Conservation (phyloP, 2,329 filamentous ascomycete genomes). For the Ceratocystis huliohia region DNA sequence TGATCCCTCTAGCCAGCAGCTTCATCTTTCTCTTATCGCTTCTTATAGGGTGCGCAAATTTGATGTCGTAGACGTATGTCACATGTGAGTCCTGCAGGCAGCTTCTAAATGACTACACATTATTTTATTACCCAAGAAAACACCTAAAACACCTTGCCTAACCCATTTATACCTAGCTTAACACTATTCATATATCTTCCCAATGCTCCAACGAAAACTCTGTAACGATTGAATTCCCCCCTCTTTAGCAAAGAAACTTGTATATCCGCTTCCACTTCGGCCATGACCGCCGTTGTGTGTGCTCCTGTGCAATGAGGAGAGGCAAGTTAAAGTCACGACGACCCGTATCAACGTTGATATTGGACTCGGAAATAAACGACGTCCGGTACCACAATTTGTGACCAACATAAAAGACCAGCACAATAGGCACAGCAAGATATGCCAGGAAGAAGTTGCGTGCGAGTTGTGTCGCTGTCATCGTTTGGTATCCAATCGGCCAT, state of each 20-base stretch:
- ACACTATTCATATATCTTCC: no score
- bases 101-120: no score
- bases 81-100: no score
- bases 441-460: conserved; percentile 59
- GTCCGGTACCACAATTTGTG: conserved; percentile 71
- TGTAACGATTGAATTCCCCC: not conserved
- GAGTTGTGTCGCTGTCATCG: conserved; percentile 34
- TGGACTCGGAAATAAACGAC: conserved; percentile 48
- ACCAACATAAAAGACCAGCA: conserved; percentile 51
- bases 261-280: conserved; percentile 66
- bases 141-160: no score
- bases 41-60: no score
- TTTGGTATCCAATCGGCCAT: conserved; percentile 52
- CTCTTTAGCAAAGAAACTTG: conserved; percentile 52
- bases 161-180: no score
- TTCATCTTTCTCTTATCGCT: no score
- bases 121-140: no score
- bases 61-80: no score
- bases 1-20: no score
- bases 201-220: no score
- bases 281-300: conserved; percentile 58
- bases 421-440: conserved; percentile 58
- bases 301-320: conserved; percentile 66
- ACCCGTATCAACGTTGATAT: conserved; percentile 82
- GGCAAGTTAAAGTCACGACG: conserved; percentile 73